Conservation (phyloP, 2,329 filamentous ascomycete genomes). For the Botrytis elliptica region DNA sequence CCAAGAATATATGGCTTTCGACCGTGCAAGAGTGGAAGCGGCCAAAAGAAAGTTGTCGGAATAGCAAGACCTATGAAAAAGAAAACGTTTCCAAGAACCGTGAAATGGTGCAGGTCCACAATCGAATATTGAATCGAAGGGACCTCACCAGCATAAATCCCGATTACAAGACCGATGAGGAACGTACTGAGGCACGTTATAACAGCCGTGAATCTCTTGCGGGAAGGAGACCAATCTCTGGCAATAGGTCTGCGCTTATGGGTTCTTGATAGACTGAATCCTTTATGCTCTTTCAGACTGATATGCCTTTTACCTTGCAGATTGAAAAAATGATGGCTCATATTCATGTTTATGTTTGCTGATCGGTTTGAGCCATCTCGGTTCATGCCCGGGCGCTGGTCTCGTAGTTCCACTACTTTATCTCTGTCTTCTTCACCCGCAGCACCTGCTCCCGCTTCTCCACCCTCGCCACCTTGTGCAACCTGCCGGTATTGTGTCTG, state of each 20-base stretch:
- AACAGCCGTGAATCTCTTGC: conserved; percentile 67
- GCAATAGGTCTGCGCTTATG: conserved; percentile 65
- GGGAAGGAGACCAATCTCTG: conserved; percentile 65
- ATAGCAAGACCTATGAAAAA: conserved; percentile 70
- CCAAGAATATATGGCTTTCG: conserved; percentile 74
- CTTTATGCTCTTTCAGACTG: conserved; percentile 49
- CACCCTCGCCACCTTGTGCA: neutral
- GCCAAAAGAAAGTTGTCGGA: conserved; percentile 70
- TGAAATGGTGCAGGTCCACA: conserved; percentile 64
- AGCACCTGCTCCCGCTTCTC: neutral
- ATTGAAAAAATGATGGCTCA: conserved; percentile 36
- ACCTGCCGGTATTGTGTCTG: conserved; percentile 21
- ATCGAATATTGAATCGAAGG: conserved; percentile 78
- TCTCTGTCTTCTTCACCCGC: conserved; percentile 12
- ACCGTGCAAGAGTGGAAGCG: conserved; percentile 71
- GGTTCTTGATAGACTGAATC: conserved; percentile 53
- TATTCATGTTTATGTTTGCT: conserved; percentile 20
- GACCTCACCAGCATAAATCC: conserved; percentile 75
- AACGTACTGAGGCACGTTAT: conserved; percentile 73
- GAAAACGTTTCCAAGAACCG: conserved; percentile 71
- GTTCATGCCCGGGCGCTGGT: neutral
- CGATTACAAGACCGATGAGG: conserved; percentile 67
- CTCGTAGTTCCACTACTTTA: conserved; percentile 5
- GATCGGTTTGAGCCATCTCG: conserved; percentile 22
- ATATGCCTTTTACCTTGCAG: conserved; percentile 54